Base-by-base conservation (phyloP, 2,329 filamentous ascomycete species). In the Monosporascus sp. region DNA sequence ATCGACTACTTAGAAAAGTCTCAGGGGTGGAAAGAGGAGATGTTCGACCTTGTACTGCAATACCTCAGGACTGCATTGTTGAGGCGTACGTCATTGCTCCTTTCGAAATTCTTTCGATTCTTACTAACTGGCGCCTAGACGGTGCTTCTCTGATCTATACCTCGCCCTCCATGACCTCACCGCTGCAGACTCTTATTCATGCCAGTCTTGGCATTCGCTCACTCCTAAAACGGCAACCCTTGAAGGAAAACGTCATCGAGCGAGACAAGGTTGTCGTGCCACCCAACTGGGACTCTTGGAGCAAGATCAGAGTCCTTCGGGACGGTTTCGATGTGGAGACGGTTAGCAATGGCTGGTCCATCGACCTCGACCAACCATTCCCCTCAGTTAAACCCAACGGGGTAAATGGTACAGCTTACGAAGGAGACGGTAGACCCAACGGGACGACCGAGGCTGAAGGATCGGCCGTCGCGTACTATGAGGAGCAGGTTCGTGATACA, bases 261-360 rank as follows among this genome's bases (percentile, higher is more conserved):
- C 82, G 93, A 54, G 92, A 96, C 70, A 95, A 95, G 77, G 92
- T 99, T 51, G 79, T 97, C 5, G 89, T 99, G 1, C 93, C 93
- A 2, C 88, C 92, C 17, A 97, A 97, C 69, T 99, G 94, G 94
- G 94, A 99, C 70, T 97, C 92, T 0, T 97, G 91, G 89, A 92
- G 91, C 54, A 99, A 97, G 72, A 97, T 99, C 55, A 82, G 93
- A 42, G 90, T 97, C 45, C 77, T 97, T 27, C 84, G 90, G 51
- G 94, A 96, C 66, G 89, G 86, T 0, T 97, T 97, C 63, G 90
- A 97, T 60, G 89, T 95, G 22, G 94, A 99, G 74, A 81, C 82
- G 15, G 80, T 96, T 44, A 94, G 90, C 62, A 81, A 85, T 54
- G 89, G 86, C 48, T 99, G 94, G 94, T 86, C 87, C 2, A 80